Conservation (phyloP, 257 asterid genomes). For the Solanum raphanifolium region DNA sequence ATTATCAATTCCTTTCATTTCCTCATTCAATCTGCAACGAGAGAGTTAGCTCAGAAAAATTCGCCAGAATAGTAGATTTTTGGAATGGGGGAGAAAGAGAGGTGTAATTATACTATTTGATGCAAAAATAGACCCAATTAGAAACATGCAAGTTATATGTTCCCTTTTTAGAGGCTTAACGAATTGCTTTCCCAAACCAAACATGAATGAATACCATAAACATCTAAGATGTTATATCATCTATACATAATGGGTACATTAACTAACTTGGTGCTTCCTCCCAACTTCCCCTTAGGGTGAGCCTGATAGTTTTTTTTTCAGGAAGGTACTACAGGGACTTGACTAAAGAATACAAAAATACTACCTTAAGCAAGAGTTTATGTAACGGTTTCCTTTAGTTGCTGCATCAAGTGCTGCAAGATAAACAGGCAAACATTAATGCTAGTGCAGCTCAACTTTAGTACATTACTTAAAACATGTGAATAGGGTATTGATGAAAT, state of each 20-base stretch:
- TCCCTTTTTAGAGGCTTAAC: neutral
- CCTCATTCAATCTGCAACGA: constrained; percentile 77
- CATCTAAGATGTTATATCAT: neutral
- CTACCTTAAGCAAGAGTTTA: constrained; percentile 92
- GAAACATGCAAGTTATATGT: neutral
- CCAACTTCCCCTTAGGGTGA: neutral
- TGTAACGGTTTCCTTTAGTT: constrained; percentile 81
- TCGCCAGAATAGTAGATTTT: neutral
- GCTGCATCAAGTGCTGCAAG: constrained; percentile 87
- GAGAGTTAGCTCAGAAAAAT: neutral
- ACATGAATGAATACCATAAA: neutral
- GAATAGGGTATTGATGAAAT: neutral
- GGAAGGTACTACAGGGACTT: neutral
- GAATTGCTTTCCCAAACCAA: neutral
- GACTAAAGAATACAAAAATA: neutral
- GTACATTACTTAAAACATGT: neutral
- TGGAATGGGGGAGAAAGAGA: neutral
- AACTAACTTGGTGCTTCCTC: neutral
- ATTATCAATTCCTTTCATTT: constrained; percentile 73
- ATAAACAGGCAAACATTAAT: constrained; percentile 9
- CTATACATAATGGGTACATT: neutral
- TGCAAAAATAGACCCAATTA: neutral
- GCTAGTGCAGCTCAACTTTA: neutral
- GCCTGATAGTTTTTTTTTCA: neutral
- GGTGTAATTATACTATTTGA: neutral